Percentiles rank a stretch among this genome's conserved stretches.
Evolutionary conservation across 306 rosid species (phyloP).

Genomic region (Prunus campanulata): DNA sequence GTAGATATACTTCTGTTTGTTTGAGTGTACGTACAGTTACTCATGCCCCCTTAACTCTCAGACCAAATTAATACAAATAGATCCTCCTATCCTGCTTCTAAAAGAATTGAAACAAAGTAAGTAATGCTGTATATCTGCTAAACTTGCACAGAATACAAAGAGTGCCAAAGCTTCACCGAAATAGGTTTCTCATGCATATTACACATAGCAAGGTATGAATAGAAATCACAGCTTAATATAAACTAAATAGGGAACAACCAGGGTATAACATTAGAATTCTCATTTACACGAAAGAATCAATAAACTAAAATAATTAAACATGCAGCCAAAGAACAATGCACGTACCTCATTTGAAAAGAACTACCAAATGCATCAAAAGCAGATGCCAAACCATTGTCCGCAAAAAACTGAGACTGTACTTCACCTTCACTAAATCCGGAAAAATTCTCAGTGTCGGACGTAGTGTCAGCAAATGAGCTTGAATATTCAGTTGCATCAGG

Average conservation of each 20-base stretch:
- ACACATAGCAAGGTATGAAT: neutral
- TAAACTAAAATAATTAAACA: neutral
- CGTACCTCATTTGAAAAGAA: conserved; percentile 54
- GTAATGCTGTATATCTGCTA: neutral
- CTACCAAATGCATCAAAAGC: conserved; percentile 43
- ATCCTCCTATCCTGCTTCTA: neutral
- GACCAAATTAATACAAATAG: too few relatives aligned
- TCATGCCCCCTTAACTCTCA: too few relatives aligned
- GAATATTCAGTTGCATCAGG: conserved; percentile 90
- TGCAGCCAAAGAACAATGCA: neutral
- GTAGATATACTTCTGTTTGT: neutral
- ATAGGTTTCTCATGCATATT: neutral
- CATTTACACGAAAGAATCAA: neutral
- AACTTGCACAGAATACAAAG: neutral
- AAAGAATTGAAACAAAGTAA: neutral
- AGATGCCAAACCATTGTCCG: conserved; percentile 41
- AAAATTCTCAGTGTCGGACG: conserved; percentile 48
- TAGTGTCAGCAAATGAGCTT: conserved; percentile 72
- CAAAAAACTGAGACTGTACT: conserved; percentile 67
- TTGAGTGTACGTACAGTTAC: neutral
- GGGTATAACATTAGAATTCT: neutral
- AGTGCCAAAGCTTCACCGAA: neutral
- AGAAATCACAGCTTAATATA: neutral
- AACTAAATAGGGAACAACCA: neutral
- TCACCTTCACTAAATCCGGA: conserved; percentile 70